A percentile compares a stretch with the other conserved stretches of the same genome.
These are phyloP conservation scores for Excoecaria agallocha DNA, from an alignment of 345 rosid species.

Conservation along the genomic window DNA sequence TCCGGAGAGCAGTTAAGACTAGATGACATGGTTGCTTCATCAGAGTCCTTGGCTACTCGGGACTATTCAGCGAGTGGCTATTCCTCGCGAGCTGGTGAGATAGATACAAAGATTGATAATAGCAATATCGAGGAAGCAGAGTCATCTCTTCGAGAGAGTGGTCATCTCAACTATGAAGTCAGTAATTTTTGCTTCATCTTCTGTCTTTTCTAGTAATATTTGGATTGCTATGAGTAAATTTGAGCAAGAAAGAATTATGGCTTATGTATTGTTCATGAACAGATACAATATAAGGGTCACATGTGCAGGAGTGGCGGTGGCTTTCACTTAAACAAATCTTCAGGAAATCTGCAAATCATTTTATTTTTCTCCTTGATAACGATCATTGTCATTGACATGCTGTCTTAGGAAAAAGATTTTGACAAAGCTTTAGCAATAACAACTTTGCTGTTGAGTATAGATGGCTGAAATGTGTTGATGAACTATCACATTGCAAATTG, in stretches of 20 bases:
- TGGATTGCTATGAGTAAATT: not conserved
- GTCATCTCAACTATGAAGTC: slow-evolving; percentile 74
- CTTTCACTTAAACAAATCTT: not conserved
- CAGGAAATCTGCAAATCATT: no score
- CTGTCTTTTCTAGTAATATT: not conserved
- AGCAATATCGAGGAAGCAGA: slow-evolving; percentile 83
- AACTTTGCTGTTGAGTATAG: not conserved
- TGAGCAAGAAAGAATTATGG: no score
- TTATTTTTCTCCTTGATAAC: no score
- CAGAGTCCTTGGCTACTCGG: slow-evolving; percentile 76
- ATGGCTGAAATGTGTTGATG: not conserved
- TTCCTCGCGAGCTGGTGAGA: slow-evolving; percentile 62
- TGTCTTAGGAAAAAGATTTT: no score
- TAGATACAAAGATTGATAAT: slow-evolving; percentile 54
- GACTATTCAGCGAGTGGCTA: slow-evolving; percentile 70
- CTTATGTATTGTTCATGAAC: not conserved
- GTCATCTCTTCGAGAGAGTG: slow-evolving; percentile 78
- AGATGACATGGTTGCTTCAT: slow-evolving; percentile 51
- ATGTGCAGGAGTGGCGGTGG: no score
- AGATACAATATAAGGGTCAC: not conserved
- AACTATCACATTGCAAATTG: not conserved
- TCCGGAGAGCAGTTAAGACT: slow-evolving; percentile 49
- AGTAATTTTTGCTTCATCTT: slow-evolving; percentile 11
- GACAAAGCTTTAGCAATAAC: not conserved
- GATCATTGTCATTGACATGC: no score